A percentile compares a stretch with the other conserved stretches of the same genome.
Evolutionary conservation across 2,329 filamentous ascomycete species (phyloP).

Genomic region (Fusarium sp.): DNA sequence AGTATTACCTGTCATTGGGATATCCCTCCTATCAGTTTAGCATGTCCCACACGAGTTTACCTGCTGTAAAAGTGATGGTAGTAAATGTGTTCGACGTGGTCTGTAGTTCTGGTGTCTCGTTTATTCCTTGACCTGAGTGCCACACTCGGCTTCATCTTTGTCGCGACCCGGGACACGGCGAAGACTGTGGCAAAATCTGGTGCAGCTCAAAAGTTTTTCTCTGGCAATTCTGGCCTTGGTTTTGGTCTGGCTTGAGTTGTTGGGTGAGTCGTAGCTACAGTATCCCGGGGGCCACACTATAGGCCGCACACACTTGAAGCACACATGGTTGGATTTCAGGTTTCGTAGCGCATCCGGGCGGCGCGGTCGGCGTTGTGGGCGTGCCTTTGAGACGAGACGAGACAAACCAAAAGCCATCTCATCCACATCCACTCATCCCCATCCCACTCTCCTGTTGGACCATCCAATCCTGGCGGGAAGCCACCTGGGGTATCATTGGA

Average conservation of each 20-base stretch:
- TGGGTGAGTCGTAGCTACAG: conserved; percentile 12
- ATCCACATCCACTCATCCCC: conserved; percentile 23
- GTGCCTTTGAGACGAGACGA: conserved; percentile 27
- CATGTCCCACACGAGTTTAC: background rate
- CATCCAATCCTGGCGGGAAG: background rate
- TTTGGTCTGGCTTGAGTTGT: background rate
- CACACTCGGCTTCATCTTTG: conserved; percentile 3
- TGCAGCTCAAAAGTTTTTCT: conserved; percentile 11
- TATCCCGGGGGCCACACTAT: background rate
- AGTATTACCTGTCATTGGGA: background rate
- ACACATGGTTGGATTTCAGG: conserved; percentile 13
- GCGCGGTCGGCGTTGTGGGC: conserved; percentile 5
- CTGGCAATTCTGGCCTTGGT: background rate
- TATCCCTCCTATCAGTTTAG: background rate
- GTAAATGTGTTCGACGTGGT: background rate
- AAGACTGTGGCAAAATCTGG: conserved; percentile 14
- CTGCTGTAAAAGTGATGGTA: background rate
- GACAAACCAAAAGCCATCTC: conserved; percentile 23
- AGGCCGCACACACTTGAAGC: background rate
- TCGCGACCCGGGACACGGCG: conserved; percentile 3
- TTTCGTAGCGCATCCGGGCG: conserved; percentile 12
- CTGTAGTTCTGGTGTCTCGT: background rate
- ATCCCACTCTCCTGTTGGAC: conserved; percentile 6
- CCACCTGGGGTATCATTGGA: conserved; percentile 23
- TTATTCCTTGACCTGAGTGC: conserved; percentile 3